Evolutionary conservation across 805 yeast species (phyloP).

Genomic region (Jamesozyma piceae): DNA sequence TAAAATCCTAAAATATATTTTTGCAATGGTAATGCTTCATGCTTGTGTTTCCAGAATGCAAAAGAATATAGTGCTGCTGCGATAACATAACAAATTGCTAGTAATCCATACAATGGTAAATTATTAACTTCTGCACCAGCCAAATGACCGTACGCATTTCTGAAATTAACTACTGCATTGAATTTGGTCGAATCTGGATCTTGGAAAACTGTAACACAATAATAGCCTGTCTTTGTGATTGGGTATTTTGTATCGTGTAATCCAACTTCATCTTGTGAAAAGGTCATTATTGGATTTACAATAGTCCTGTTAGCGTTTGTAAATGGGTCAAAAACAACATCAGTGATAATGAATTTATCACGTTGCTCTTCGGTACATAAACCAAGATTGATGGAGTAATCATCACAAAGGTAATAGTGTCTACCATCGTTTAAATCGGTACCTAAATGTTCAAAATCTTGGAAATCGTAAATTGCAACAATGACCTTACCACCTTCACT

Average conservation of each 20-base stretch:
- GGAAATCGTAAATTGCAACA: constrained; percentile 73
- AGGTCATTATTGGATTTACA: constrained; percentile 45
- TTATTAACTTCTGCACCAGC: constrained; percentile 89
- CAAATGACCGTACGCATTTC: constrained; percentile 84
- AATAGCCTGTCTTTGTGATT: constrained; percentile 74
- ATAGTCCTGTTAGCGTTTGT: constrained; percentile 47
- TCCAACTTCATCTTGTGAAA: constrained; percentile 48
- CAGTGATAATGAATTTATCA: constrained; percentile 54
- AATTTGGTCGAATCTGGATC: constrained; percentile 38
- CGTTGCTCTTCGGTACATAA: constrained; percentile 46
- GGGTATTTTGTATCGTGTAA: constrained; percentile 52
- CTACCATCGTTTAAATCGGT: constrained; percentile 35
- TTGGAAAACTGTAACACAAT: constrained; percentile 73
- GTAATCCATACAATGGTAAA: constrained; percentile 76
- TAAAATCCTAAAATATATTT: constrained; percentile 82
- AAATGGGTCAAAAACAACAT: constrained; percentile 33
- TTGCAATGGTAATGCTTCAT: constrained; percentile 83
- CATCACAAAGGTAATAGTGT: constrained; percentile 66
- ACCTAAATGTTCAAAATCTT: constrained; percentile 67
- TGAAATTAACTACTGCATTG: constrained; percentile 65
- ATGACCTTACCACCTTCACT: constrained; percentile 41
- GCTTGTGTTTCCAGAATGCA: constrained; percentile 74
- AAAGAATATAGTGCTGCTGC: constrained; percentile 76
- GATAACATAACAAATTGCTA: constrained; percentile 75
- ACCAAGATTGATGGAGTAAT: constrained; percentile 44